Base-by-base conservation (phyloP, 2,329 filamentous ascomycete species). In the Westerdykella aurantiaca region DNA sequence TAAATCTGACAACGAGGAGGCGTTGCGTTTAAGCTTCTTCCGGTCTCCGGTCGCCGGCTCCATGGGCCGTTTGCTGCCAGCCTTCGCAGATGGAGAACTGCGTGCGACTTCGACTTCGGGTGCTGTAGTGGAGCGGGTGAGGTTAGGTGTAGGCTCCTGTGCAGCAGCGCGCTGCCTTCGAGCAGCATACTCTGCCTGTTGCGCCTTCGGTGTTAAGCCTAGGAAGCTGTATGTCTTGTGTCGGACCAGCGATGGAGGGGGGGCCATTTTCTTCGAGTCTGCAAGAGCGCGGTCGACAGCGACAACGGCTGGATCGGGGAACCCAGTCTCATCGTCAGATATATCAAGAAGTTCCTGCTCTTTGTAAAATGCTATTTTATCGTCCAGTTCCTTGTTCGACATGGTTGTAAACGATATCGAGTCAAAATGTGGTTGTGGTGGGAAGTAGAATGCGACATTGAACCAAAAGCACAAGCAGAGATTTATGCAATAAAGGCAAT, bases 131-230 rank as follows among this genome's bases (percentile, higher is more conserved):
- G 59, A 55, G 9, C 50, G 48, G 38, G 34, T 44, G 6, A 57
- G 21, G 14, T 18, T 41, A 6, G 45, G 44, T 18, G 6, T 38
- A 5, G 39, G 41, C 17, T 48, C 25, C 38, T 57, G 47, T 12
- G 37, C 29, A 17, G 13, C 38, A 18, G 45, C 41, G 34, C 52
- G 58, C 21, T 52, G 52, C 29, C 42, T 52, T 23, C 39, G 39
- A 4, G 58, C 40, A 37, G 60, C 52, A 21, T 61, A 63, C 3
- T 57, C 54, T 21, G 51, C 56, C 40, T 52, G 53, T 34, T 43
- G 50, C 41, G 65, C 55, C 45, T 57, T 63, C 3, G 61, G 58
- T 1, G 60, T 64, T 31, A 57, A 53, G 2, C 62, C 62, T 10
- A 61, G 45, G 18, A 67, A 63, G 42, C 57, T 64, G 25, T 29